Conservation (phyloP, 164 flowering plant genomes). For the Tetracentron sinense region DNA sequence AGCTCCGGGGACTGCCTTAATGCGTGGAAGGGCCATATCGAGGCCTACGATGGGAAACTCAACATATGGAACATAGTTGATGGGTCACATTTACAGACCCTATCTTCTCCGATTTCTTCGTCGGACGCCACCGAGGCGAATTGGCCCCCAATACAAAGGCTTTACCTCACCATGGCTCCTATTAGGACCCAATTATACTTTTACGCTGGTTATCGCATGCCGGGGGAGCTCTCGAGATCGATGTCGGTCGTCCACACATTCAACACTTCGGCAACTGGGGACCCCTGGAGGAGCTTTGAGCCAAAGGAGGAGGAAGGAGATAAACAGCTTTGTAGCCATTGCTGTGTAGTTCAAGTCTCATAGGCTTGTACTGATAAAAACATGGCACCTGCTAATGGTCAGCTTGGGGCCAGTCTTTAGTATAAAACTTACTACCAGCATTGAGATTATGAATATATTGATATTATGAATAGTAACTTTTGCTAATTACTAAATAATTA, state of each 20-base stretch:
- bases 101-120: slow-evolving; percentile 23
- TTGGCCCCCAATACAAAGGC: slow-evolving; percentile 11
- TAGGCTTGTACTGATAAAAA: no score
- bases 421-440: no score
- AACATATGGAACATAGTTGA: slow-evolving; percentile 55
- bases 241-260: slow-evolving; percentile 43
- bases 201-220: slow-evolving; percentile 42
- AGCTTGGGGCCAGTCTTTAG: no score
- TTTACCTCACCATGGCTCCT: slow-evolving; percentile 58
- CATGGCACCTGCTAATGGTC: no score
- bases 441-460: no score
- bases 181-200: slow-evolving; percentile 45
- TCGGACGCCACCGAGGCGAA: slow-evolving; percentile 2
- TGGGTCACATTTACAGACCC: slow-evolving; percentile 29
- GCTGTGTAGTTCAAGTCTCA: slow-evolving; percentile 43
- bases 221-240: slow-evolving; percentile 21
- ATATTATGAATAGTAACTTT: no score
- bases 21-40: slow-evolving; percentile 69
- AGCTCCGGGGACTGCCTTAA: slow-evolving; percentile 64
- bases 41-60: slow-evolving; percentile 40
- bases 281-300: slow-evolving; percentile 53
- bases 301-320: slow-evolving; percentile 41
- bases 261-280: slow-evolving; percentile 32
- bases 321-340: slow-evolving; percentile 51
- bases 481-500: no score